phyloP scores from a whole-genome alignment of 495 filamentous ascomycete genomes.

The Chaetomium fimeti region DNA sequence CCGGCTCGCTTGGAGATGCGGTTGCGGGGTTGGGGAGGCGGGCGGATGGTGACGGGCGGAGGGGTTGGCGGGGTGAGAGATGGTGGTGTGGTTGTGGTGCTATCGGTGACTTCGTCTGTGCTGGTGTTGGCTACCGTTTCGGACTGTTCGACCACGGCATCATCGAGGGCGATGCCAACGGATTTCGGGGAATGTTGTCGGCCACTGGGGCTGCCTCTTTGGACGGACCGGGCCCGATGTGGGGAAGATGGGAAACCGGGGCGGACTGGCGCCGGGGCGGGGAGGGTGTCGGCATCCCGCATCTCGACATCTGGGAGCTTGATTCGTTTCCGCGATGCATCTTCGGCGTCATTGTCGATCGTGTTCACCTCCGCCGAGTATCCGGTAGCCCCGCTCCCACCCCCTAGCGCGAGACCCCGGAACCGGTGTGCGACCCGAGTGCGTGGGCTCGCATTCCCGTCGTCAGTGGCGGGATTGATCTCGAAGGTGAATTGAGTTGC shows the following conservation, averaged over 20 bases:
- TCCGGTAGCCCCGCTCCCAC: conserved; percentile 44
- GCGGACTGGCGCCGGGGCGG: not conserved
- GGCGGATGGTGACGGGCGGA: conserved; percentile 20
- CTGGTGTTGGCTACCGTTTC: conserved; percentile 26
- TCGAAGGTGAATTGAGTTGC: conserved; percentile 41
- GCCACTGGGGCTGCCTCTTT: not conserved
- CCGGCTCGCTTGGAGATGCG: conserved; percentile 38
- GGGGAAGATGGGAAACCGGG: not conserved
- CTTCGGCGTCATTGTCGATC: conserved; percentile 23
- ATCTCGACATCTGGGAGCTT: conserved; percentile 35
- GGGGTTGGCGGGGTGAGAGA: conserved; percentile 12
- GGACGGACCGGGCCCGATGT: not conserved
- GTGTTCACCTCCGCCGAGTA: conserved; percentile 26
- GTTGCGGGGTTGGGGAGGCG: conserved; percentile 33
- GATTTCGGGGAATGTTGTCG: conserved; percentile 15
- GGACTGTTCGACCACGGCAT: conserved; percentile 31
- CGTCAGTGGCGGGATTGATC: conserved; percentile 34
- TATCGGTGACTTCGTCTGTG: conserved; percentile 5
- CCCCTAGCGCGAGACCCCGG: conserved; percentile 57
- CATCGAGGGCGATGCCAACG: conserved; percentile 31
- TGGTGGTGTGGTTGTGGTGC: conserved; percentile 9
- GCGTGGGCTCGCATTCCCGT: conserved; percentile 57
- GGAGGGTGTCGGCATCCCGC: conserved; percentile 19
- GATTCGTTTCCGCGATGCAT: conserved; percentile 40
- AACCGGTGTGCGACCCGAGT: conserved; percentile 64